Conservation (phyloP, 148 eudicot genomes). For the Drosera capensis region DNA sequence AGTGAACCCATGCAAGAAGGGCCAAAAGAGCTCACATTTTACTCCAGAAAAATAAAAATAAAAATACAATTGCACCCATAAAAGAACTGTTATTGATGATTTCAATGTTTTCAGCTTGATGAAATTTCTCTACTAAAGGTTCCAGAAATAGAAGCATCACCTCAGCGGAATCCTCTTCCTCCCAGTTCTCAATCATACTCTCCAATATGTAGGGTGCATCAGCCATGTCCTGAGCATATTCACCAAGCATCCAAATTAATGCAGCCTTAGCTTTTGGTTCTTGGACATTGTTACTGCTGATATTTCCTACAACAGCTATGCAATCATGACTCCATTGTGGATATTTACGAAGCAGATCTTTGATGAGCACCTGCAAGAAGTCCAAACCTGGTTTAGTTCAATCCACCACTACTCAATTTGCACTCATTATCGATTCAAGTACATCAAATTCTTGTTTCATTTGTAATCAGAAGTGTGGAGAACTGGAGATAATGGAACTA, state of each 20-base stretch:
- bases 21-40: too few relatives aligned
- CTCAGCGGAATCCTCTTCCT: slow-evolving; percentile 95
- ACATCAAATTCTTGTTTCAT: too few relatives aligned
- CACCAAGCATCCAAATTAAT: slow-evolving; percentile 99
- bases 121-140: too few relatives aligned
- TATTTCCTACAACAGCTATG: slow-evolving; percentile 95
- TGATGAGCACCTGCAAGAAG: slow-evolving; percentile 73
- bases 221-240: slow-evolving; percentile 95
- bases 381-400: not conserved
- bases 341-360: slow-evolving; percentile 96
- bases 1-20: too few relatives aligned
- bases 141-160: too few relatives aligned
- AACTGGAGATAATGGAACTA: slow-evolving; percentile 11
- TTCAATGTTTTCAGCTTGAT: too few relatives aligned
- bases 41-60: too few relatives aligned
- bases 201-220: slow-evolving; percentile 94
- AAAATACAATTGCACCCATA: too few relatives aligned
- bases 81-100: too few relatives aligned
- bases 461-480: too few relatives aligned
- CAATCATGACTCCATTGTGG: slow-evolving; percentile 99
- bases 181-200: slow-evolving; percentile 77
- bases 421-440: too few relatives aligned
- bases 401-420: not conserved
- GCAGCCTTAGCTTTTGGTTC: slow-evolving; percentile 99
- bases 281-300: slow-evolving; percentile 93